Evolutionary conservation across 768 basidiomycete genomes (phyloP).

Genomic region (Amanita fuliginea): DNA sequence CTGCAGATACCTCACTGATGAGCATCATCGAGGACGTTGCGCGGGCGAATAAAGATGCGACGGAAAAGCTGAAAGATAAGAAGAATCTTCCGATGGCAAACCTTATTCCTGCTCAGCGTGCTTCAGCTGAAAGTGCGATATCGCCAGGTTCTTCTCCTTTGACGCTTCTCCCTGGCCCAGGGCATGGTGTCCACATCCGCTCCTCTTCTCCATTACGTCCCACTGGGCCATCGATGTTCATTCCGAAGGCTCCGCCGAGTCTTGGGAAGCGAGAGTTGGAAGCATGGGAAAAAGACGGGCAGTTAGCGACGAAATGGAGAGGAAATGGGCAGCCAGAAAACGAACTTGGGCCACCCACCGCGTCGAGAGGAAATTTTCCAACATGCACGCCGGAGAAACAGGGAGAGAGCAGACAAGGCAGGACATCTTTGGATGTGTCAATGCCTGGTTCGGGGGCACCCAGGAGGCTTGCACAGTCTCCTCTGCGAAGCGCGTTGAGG

Average conservation of each 20-base stretch:
- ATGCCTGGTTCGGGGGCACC: background rate
- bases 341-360: background rate
- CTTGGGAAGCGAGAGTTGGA: constrained; percentile 21
- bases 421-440: background rate
- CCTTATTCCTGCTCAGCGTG: background rate
- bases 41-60: constrained; percentile 17
- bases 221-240: background rate
- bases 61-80: constrained; percentile 10
- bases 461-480: constrained; percentile 27
- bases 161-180: background rate
- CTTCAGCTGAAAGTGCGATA: background rate
- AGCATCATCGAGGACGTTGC: constrained; percentile 58
- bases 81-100: background rate
- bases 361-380: constrained; percentile 7
- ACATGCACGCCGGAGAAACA: constrained; percentile 2
- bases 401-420: background rate
- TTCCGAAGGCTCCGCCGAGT: constrained; percentile 30
- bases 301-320: background rate
- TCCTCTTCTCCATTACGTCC: background rate
- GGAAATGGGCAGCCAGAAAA: background rate
- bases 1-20: constrained; percentile 26
- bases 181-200: background rate
- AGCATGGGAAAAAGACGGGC: constrained; percentile 9
- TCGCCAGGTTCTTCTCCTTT: constrained; percentile 1
- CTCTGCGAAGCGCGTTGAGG: constrained; percentile 54